Evolutionary conservation across 2,329 filamentous ascomycete species (phyloP).

Genomic region (Lecanicillium sp.): DNA sequence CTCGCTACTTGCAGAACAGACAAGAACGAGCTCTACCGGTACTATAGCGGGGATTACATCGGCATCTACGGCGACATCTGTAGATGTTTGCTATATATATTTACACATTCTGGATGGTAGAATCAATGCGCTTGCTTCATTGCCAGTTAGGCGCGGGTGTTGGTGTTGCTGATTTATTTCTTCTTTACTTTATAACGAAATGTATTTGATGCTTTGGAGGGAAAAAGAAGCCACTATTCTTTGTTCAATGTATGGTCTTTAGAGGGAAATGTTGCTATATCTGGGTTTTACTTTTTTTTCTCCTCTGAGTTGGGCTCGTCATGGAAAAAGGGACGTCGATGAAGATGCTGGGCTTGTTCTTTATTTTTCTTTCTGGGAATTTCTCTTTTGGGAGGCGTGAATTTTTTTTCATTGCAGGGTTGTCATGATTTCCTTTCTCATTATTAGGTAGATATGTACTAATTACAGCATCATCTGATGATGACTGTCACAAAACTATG

Average conservation of each 20-base stretch:
- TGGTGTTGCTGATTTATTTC: background rate
- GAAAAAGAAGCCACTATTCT: background rate
- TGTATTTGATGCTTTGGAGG: background rate
- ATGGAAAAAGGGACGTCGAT: background rate
- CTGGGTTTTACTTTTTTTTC: background rate
- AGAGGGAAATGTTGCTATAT: background rate
- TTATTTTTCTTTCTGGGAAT: background rate
- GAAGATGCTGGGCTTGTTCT: background rate
- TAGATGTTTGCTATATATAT: background rate
- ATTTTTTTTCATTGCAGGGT: background rate
- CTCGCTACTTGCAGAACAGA: conserved; percentile 22
- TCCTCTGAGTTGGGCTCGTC: background rate
- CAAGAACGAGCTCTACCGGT: conserved; percentile 23
- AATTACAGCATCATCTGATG: conserved; percentile 3
- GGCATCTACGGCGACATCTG: background rate
- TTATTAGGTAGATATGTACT: conserved; percentile 11
- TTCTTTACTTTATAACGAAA: background rate
- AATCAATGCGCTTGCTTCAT: background rate
- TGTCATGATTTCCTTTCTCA: background rate
- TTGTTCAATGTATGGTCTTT: background rate
- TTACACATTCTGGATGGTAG: background rate
- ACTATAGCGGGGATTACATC: conserved; percentile 15
- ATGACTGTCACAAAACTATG: background rate
- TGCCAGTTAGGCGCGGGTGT: background rate
- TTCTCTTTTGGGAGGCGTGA: background rate